Evolutionary conservation across 208 protist genomes (phyloP).

Genomic region (Acanthamoeba lenticulata): DNA sequence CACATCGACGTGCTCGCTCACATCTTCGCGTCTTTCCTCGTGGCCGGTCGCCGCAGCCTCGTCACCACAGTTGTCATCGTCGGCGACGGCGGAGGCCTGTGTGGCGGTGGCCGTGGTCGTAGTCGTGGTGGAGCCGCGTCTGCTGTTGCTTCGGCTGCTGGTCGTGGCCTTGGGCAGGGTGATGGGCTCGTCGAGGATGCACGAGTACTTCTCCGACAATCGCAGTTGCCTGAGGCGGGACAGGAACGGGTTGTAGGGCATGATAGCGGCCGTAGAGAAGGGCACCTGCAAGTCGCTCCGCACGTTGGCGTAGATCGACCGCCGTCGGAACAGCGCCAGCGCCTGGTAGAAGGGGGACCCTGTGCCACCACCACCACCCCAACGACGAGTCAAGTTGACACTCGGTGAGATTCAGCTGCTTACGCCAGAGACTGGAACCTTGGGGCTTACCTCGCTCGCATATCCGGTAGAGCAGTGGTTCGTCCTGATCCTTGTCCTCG

Average conservation of each 20-base stretch:
- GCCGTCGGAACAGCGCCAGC: background rate
- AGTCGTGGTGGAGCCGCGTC: background rate
- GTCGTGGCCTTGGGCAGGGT: background rate
- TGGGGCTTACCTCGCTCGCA: background rate
- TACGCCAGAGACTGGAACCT: background rate
- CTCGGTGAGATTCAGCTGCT: too few relatives aligned
- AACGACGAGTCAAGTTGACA: background rate
- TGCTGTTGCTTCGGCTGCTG: background rate
- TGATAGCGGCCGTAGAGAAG: background rate
- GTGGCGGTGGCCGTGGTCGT: background rate
- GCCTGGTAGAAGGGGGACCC: background rate
- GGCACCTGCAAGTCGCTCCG: background rate
- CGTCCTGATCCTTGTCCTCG: background rate
- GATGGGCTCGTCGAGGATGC: background rate
- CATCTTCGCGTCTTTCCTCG: background rate
- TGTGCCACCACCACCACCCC: background rate
- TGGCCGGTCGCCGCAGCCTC: background rate
- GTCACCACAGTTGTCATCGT: background rate
- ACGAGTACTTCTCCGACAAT: background rate
- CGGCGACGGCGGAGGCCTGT: background rate
- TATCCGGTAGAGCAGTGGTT: background rate
- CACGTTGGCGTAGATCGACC: background rate
- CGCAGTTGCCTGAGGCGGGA: background rate
- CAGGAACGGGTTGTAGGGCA: background rate
- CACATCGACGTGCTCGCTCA: background rate